These are phyloP conservation scores for Grigorovia transvaalensis DNA, from an alignment of 805 yeast genomes.

Conservation along the genomic window DNA sequence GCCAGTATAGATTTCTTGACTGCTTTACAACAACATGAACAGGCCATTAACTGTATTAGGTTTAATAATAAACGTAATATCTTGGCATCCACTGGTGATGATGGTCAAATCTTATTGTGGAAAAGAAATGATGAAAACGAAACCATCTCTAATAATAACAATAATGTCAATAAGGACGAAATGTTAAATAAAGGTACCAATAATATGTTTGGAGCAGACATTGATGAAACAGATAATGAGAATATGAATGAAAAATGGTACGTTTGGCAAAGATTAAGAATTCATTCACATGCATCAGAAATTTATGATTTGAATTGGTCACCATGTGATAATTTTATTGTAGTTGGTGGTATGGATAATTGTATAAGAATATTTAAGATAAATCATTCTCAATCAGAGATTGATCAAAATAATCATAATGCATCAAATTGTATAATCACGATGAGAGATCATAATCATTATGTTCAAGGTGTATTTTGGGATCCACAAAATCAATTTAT, in stretches of 20 bases:
- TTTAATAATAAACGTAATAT: slow-evolving; percentile 58
- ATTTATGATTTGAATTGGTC: slow-evolving; percentile 92
- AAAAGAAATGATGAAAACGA: slow-evolving; percentile 27
- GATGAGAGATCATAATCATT: slow-evolving; percentile 61
- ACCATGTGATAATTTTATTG: slow-evolving; percentile 63
- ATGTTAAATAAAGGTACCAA: slow-evolving; percentile 29
- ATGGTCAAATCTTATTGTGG: slow-evolving; percentile 85
- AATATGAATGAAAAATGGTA: slow-evolving; percentile 64
- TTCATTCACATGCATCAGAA: slow-evolving; percentile 55
- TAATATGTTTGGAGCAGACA: neutral
- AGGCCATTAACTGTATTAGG: slow-evolving; percentile 86
- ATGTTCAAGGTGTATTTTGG: slow-evolving; percentile 95
- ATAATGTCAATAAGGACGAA: slow-evolving; percentile 45
- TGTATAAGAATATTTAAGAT: slow-evolving; percentile 53
- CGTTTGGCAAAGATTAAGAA: slow-evolving; percentile 34
- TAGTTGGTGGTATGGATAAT: slow-evolving; percentile 91
- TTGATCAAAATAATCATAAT: slow-evolving; percentile 1
- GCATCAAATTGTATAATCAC: slow-evolving; percentile 5
- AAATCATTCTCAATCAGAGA: neutral
- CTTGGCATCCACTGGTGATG: slow-evolving; percentile 91
- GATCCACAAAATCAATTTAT: slow-evolving; percentile 73
- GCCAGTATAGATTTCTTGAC: slow-evolving; percentile 64
- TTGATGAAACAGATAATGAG: slow-evolving; percentile 25
- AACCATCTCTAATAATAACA: slow-evolving; percentile 10
- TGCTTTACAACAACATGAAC: slow-evolving; percentile 79